Evolutionary conservation across 169 alveolate genomes (phyloP).

Genomic region (Cryptosporidium tyzzeri): DNA sequence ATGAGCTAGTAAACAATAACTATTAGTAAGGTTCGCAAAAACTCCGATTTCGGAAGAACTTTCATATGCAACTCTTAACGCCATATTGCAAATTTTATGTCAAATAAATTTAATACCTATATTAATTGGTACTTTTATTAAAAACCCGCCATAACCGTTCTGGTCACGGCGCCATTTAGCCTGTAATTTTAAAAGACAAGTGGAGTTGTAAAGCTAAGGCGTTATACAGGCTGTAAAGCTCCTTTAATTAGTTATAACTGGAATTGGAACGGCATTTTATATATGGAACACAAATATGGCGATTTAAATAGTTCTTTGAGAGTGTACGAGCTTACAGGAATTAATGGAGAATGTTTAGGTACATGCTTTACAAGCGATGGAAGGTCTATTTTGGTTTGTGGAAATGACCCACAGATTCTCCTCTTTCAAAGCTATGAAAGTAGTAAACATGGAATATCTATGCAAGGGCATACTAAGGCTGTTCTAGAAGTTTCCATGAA

Average conservation of each 20-base stretch:
- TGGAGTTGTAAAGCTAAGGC: background rate
- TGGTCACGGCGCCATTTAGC: background rate
- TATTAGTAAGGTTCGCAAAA: conserved; percentile 95
- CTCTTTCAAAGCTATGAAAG: conserved; percentile 21
- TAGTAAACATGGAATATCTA: conserved; percentile 16
- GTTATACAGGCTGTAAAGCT: background rate
- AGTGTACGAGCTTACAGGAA: conserved; percentile 69
- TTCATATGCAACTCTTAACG: conserved; percentile 87
- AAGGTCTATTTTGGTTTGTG: conserved; percentile 41
- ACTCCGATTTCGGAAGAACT: conserved; percentile 98
- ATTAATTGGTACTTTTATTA: background rate
- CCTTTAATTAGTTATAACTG: background rate
- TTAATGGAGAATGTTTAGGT: conserved; percentile 61
- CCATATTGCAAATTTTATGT: conserved; percentile 35
- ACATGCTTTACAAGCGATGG: conserved; percentile 48
- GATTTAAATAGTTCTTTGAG: conserved; percentile 18
- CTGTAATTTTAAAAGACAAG: background rate
- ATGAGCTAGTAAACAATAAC: conserved; percentile 94
- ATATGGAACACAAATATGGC: conserved; percentile 23
- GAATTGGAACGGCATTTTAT: background rate
- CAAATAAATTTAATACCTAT: background rate
- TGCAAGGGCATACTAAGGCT: conserved; percentile 60
- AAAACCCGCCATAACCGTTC: background rate
- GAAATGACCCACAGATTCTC: conserved; percentile 44
- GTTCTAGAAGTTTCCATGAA: conserved; percentile 61